phyloP scores from a whole-genome alignment of 495 filamentous ascomycete genomes.

The Podospora comata region DNA sequence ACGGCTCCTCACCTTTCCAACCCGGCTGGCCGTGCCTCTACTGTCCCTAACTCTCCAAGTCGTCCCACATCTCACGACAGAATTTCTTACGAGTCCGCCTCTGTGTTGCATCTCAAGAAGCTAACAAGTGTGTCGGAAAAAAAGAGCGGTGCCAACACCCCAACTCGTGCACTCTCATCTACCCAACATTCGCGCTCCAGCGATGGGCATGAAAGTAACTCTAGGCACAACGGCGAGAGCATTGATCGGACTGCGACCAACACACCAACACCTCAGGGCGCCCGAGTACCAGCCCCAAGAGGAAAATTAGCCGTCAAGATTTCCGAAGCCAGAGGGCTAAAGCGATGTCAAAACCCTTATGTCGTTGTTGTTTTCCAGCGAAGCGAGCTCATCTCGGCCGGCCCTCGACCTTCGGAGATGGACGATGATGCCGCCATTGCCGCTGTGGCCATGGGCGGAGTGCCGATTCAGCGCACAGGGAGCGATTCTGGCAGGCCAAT shows the following conservation, averaged over 20 bases:
- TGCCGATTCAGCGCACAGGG: constrained; percentile 63
- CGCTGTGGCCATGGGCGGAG: constrained; percentile 48
- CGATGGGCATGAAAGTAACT: constrained; percentile 43
- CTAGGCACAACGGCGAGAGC: constrained; percentile 32
- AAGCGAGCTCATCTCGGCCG: constrained; percentile 90
- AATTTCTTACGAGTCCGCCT: constrained; percentile 56
- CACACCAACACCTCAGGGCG: constrained; percentile 45
- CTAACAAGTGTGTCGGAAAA: constrained; percentile 75
- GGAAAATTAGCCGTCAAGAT: constrained; percentile 90
- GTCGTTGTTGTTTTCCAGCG: constrained; percentile 96
- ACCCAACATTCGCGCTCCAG: constrained; percentile 35
- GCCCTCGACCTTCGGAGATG: constrained; percentile 56
- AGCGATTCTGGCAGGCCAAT: constrained; percentile 76
- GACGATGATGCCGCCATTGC: constrained; percentile 46
- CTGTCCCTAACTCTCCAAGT: constrained; percentile 55
- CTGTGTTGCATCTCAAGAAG: constrained; percentile 69
- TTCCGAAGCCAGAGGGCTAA: constrained; percentile 73
- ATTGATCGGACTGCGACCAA: constrained; percentile 39
- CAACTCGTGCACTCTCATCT: constrained; percentile 75
- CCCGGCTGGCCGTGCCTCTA: constrained; percentile 57
- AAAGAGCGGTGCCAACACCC: constrained; percentile 89
- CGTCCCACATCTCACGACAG: constrained; percentile 48
- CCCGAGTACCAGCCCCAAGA: constrained; percentile 70
- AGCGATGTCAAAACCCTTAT: constrained; percentile 82
- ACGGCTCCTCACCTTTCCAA: constrained; percentile 74